Evolutionary conservation across 1,284 basidiomycete species (phyloP).

Genomic region (Paramarasmius palmivorus): DNA sequence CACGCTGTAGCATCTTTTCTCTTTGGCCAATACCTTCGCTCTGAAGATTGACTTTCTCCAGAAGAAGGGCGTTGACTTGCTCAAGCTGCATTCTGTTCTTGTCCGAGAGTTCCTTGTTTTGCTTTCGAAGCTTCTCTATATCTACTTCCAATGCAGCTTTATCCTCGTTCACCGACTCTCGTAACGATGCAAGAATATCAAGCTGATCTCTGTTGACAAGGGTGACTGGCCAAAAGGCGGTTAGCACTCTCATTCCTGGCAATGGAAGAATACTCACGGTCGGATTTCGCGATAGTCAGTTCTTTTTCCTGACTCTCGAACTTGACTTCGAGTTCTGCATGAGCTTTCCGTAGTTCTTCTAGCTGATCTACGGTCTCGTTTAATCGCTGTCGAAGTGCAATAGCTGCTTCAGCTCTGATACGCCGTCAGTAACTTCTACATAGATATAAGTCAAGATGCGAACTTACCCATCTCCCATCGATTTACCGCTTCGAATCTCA

Average conservation of each 20-base stretch:
- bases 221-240: constrained; percentile 54
- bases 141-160: constrained; percentile 76
- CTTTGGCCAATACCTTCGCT: constrained; percentile 84
- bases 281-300: constrained; percentile 83
- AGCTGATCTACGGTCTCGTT: constrained; percentile 88
- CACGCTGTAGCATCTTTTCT: constrained; percentile 80
- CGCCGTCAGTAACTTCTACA: constrained; percentile 11
- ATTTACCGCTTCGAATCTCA: constrained; percentile 84
- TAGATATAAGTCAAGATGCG: constrained; percentile 7
- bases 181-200: constrained; percentile 78
- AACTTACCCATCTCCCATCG: constrained; percentile 77
- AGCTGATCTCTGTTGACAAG: constrained; percentile 85
- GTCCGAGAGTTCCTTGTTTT: constrained; percentile 75
- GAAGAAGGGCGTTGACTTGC: constrained; percentile 82
- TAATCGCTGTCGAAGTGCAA: constrained; percentile 83
- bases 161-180: constrained; percentile 89
- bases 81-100: constrained; percentile 92
- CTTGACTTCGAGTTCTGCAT: constrained; percentile 73
- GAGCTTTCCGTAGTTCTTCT: constrained; percentile 68
- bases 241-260: constrained; percentile 4
- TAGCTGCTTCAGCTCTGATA: constrained; percentile 77
- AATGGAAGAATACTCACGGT: constrained; percentile 55
- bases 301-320: constrained; percentile 69
- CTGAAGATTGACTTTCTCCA: constrained; percentile 92
- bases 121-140: constrained; percentile 61